Evolutionary conservation across 2,329 filamentous ascomycete genomes (phyloP), one percentile per base, ranked within the genome.

Genomic region (Curvularia hawaiiensis): DNA sequence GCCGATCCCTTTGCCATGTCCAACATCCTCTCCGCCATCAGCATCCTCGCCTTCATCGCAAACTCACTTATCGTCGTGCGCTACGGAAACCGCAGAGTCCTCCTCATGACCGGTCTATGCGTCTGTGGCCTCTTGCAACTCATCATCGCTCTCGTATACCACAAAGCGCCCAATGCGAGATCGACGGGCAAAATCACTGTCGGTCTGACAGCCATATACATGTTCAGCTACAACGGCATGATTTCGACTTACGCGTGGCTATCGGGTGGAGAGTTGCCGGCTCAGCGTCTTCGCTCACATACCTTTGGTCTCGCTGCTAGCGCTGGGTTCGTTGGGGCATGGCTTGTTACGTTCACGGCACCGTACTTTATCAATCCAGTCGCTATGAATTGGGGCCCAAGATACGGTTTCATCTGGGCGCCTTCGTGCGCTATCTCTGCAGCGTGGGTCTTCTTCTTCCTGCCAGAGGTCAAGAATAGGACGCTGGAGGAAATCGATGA

Each of bases 331-430:
- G 80, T 80, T 3, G 71, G 83, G 33, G 83, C 81, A 0, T 86
- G 84, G 84, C 75, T 84, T 7, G 82, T 82, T 0, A 84, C 82
- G 0, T 86, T 85, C 62, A 86, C 84, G 0, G 83, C 83, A 2
- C 84, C 83, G 0, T 85, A 86, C 64, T 86, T 86, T 63, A 86
- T 87, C 71, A 86, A 86, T 60, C 81, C 82, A 0, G 68, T 74
- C 14, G 70, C 80, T 1, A 69, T 87, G 39, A 80, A 82, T 62
- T 87, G 84, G 84, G 84, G 84, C 0, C 84, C 84, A 0, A 81
- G 81, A 57, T 85, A 86, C 49, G 70, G 83, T 2, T 86, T 83
- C 62, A 84, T 86, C 52, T 86, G 83, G 83, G 78, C 71, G n/a
- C 73, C 74, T 18, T 71, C 68, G 1, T 76, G 74, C 52, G 55